phyloP scores from a whole-genome alignment of 2,329 filamentous ascomycete genomes.

The Venturia effusa region DNA sequence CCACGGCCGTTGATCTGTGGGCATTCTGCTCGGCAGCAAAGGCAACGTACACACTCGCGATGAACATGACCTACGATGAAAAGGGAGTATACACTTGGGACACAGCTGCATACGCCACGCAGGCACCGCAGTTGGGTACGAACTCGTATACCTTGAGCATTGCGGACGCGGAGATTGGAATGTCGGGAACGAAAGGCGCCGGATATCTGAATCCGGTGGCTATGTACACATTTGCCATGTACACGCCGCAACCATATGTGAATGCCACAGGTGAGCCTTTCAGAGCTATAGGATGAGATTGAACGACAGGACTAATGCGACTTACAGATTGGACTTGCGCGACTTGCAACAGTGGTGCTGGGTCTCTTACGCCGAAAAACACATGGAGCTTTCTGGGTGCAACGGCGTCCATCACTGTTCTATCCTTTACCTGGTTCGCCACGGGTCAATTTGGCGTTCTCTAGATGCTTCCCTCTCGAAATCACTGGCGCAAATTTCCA shows the following conservation, averaged over 20 bases:
- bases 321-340: conserved; percentile 42
- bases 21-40: conserved; percentile 50
- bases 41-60: conserved; percentile 49
- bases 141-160: conserved; percentile 55
- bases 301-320: conserved; percentile 11
- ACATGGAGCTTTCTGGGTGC: conserved; percentile 45
- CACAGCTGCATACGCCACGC: conserved; percentile 39
- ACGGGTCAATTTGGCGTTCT: conserved; percentile 11
- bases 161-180: conserved; percentile 44
- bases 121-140: conserved; percentile 37
- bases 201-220: conserved; percentile 45
- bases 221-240: conserved; percentile 52
- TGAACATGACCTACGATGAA: conserved; percentile 44
- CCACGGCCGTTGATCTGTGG: conserved; percentile 48
- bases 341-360: conserved; percentile 42
- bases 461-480: not conserved
- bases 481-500: not conserved
- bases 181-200: conserved; percentile 36
- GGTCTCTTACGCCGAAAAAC: conserved; percentile 42
- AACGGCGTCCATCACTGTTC: conserved; percentile 45
- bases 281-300: not conserved
- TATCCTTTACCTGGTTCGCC: conserved; percentile 46
- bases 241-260: conserved; percentile 41
- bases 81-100: conserved; percentile 49
- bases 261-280: conserved; percentile 35